Evolutionary conservation across 2,329 filamentous ascomycete genomes (phyloP).

Genomic region (Sphaerostilbella broomeana): DNA sequence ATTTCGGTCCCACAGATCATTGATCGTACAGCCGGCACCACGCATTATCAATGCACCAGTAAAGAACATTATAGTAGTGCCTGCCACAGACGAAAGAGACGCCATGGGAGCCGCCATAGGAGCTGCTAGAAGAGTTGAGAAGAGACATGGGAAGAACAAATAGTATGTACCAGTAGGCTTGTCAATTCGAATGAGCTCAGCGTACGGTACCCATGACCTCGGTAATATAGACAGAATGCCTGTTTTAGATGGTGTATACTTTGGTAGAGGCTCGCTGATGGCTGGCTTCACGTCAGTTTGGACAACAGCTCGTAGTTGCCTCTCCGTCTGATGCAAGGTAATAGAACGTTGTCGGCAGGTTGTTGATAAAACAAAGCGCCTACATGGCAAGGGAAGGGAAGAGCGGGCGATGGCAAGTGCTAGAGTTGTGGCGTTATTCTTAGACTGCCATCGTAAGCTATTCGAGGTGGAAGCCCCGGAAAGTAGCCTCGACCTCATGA

Average conservation of each 20-base stretch:
- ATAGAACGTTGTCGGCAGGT: too few relatives aligned
- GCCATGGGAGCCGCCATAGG: slow-evolving; percentile 58
- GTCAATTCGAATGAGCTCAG: slow-evolving; percentile 72
- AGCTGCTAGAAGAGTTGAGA: slow-evolving; percentile 75
- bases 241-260: slow-evolving; percentile 63
- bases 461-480: slow-evolving; percentile 20
- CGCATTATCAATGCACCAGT: slow-evolving; percentile 78
- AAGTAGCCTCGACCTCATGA: slow-evolving; percentile 20
- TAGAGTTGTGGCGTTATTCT: slow-evolving; percentile 9
- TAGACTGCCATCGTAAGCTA: slow-evolving; percentile 17
- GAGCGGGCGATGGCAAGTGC: not conserved
- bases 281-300: slow-evolving; percentile 10
- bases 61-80: slow-evolving; percentile 64
- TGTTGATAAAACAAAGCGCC: too few relatives aligned
- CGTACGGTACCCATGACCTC: slow-evolving; percentile 67
- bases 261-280: slow-evolving; percentile 10
- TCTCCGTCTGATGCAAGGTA: slow-evolving; percentile 21
- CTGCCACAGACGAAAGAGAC: slow-evolving; percentile 52
- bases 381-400: not conserved
- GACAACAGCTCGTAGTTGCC: slow-evolving; percentile 15
- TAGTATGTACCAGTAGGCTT: slow-evolving; percentile 80
- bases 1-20: slow-evolving; percentile 85
- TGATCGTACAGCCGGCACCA: slow-evolving; percentile 81
- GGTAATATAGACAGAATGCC: slow-evolving; percentile 68
- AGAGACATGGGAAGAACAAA: slow-evolving; percentile 78